Percentiles rank a stretch among this genome's conserved stretches.
phyloP scores from a whole-genome alignment of 305 asterid genomes.

The Caryopteris hybrid region DNA sequence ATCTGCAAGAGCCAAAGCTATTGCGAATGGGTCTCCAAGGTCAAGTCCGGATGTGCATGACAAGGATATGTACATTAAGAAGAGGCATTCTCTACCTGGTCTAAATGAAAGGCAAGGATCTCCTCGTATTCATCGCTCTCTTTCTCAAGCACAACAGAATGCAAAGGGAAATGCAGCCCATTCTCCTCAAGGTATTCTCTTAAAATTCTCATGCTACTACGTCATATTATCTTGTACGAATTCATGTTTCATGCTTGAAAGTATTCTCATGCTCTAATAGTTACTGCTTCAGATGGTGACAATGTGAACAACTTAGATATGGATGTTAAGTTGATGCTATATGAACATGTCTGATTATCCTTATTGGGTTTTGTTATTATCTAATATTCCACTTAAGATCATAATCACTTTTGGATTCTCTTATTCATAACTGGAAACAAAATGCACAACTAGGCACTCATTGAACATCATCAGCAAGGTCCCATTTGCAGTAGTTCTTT shows the following conservation, averaged over 20 bases:
- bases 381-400: not conserved
- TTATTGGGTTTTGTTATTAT: not conserved
- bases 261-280: not conserved
- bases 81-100: constrained; percentile 82
- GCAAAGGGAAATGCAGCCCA: constrained; percentile 61
- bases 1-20: constrained; percentile 93
- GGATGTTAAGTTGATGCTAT: not conserved
- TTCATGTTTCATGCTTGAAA: not conserved
- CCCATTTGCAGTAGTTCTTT: not conserved
- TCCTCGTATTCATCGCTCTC: constrained; percentile 67
- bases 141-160: constrained; percentile 70
- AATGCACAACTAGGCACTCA: not conserved
- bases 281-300: not conserved
- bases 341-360: not conserved
- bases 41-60: constrained; percentile 91
- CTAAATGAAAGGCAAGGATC: constrained; percentile 79
- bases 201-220: not conserved
- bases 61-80: constrained; percentile 60
- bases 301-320: constrained; percentile 3
- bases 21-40: constrained; percentile 72
- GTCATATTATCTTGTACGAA: not conserved
- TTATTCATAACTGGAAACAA: not conserved
- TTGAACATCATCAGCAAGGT: constrained; percentile 3
- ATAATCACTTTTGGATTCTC: not conserved
- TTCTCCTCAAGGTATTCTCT: constrained; percentile 80